Conservation (phyloP, 2,329 filamentous ascomycete species). For the Fusarium abutilonis region DNA sequence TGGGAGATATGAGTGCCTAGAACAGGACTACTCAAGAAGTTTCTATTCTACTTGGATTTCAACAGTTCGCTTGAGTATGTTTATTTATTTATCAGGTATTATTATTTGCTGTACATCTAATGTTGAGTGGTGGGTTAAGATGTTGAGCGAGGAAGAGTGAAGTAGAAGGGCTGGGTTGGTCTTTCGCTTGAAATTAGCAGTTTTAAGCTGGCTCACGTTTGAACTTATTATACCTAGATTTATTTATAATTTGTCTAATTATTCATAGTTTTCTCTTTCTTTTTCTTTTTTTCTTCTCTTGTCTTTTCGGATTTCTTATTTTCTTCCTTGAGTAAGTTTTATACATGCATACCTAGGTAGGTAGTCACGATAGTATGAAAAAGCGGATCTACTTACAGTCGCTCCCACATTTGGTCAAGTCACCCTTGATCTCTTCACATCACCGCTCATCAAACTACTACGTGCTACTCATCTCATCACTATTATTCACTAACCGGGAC, state of each 20-base stretch:
- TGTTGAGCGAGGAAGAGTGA: too few species aligned
- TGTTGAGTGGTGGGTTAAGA: neutral
- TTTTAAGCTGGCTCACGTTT: too few species aligned
- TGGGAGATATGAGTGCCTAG: neutral
- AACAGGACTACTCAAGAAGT: neutral
- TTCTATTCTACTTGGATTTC: neutral
- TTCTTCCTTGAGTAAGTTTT: neutral
- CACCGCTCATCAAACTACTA: neutral
- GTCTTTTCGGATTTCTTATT: too few species aligned
- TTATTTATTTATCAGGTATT: too few species aligned
- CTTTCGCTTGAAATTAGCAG: too few species aligned
- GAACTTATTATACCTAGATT: too few species aligned
- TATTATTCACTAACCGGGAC: neutral
- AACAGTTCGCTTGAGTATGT: neutral
- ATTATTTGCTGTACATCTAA: neutral
- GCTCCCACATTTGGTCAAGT: slow-evolving; percentile 4
- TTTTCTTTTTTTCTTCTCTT: too few species aligned
- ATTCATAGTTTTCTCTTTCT: neutral
- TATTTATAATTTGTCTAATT: too few species aligned
- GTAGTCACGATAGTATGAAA: neutral
- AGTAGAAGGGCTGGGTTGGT: too few species aligned
- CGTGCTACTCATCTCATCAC: neutral
- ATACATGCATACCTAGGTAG: too few species aligned
- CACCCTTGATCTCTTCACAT: slow-evolving; percentile 1
- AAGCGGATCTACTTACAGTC: slow-evolving; percentile 6